A percentile compares a stretch with the other conserved stretches of the same genome.
Conservation (phyloP, 305 asterid species). For the Ilex paraguariensis region DNA sequence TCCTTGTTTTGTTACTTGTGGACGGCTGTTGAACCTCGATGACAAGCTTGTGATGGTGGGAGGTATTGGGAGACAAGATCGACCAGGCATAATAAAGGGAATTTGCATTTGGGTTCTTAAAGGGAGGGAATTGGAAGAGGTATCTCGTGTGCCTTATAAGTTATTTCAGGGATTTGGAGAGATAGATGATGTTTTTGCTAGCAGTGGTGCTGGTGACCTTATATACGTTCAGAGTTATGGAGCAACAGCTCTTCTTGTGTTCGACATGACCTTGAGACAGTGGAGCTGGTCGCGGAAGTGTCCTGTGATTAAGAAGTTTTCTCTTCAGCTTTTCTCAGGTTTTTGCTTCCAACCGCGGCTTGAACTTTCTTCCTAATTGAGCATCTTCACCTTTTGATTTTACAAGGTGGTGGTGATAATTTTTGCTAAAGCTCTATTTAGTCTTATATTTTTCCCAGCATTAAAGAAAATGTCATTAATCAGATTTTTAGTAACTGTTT, state of each 20-base stretch:
- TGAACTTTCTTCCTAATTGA: neutral
- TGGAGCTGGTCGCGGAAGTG: neutral
- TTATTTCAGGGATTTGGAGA: neutral
- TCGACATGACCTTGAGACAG: neutral
- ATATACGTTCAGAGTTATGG: neutral
- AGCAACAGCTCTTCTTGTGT: slow-evolving; percentile 1
- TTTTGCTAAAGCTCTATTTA: neutral
- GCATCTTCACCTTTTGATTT: neutral
- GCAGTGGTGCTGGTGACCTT: neutral
- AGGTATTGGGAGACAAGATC: neutral
- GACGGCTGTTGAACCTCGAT: neutral
- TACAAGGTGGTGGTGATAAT: neutral
- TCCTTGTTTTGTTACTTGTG: neutral
- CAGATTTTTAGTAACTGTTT: no score
- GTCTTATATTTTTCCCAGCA: neutral
- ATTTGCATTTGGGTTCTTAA: neutral
- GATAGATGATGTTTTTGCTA: neutral
- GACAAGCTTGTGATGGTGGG: neutral
- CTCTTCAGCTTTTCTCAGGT: neutral
- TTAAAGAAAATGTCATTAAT: no score
- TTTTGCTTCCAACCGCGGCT: neutral
- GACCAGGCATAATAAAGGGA: neutral
- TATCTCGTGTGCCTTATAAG: neutral
- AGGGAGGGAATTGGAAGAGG: neutral
- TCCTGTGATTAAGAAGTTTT: neutral